Conservation (phyloP, 495 filamentous ascomycete species). For the Gamarada debralockiae region DNA sequence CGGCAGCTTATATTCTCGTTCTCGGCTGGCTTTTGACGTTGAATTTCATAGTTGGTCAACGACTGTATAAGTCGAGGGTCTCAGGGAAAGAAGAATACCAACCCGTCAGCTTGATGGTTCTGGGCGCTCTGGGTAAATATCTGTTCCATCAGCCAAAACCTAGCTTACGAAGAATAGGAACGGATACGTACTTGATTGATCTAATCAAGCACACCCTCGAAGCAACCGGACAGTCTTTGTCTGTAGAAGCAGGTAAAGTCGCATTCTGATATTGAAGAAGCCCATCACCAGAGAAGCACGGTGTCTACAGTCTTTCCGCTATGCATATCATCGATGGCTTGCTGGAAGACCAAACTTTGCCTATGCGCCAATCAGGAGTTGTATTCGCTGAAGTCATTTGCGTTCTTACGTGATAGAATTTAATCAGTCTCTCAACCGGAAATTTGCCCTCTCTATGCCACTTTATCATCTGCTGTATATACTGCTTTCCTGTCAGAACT, state of each 20-base stretch:
- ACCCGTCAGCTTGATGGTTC: background rate
- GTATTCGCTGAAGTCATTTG: too few species aligned
- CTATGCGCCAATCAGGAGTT: too few species aligned
- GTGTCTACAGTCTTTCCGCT: too few species aligned
- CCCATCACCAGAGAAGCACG: too few species aligned
- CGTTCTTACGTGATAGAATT: too few species aligned
- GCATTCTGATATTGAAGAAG: background rate
- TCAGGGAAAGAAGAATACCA: background rate
- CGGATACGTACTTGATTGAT: background rate
- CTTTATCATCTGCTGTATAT: too few species aligned
- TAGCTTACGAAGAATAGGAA: background rate
- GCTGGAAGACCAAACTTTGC: too few species aligned
- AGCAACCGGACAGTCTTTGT: background rate
- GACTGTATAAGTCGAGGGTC: background rate
- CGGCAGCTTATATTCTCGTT: background rate
- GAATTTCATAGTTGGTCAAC: background rate
- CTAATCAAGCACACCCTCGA: background rate
- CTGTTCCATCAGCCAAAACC: background rate
- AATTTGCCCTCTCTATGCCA: too few species aligned
- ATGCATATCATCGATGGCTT: too few species aligned
- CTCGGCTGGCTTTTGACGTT: background rate
- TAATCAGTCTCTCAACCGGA: too few species aligned
- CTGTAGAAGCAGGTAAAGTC: background rate
- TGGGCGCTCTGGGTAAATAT: background rate
- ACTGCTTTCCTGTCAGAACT: too few species aligned